phyloP scores from a whole-genome alignment of 2,329 filamentous ascomycete genomes.

The Pseudogymnoascus sp. region DNA sequence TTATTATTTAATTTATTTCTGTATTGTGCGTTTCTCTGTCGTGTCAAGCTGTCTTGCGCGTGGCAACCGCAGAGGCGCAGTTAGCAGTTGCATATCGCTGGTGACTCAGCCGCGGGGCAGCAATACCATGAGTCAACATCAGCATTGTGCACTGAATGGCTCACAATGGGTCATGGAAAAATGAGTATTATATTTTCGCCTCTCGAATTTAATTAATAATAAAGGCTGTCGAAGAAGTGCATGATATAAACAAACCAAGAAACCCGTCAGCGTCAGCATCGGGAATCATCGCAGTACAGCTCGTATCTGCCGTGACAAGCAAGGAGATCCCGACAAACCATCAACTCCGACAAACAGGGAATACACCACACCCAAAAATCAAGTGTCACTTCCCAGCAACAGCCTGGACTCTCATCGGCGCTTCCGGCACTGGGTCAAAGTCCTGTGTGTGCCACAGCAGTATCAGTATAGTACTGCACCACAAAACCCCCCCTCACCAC shows the following conservation, averaged over 20 bases:
- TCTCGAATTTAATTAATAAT: not conserved
- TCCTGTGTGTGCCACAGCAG: not conserved
- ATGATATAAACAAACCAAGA: not conserved
- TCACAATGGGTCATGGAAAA: constrained; percentile 14
- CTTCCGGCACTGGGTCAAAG: not conserved
- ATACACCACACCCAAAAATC: not conserved
- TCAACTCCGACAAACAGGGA: not conserved
- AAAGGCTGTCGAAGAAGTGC: not conserved
- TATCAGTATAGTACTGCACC: not conserved
- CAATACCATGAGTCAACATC: constrained; percentile 5
- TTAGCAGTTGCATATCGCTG: not conserved
- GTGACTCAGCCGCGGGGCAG: not conserved
- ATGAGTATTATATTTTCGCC: not conserved
- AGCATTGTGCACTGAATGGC: constrained; percentile 19
- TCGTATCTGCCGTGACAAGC: constrained; percentile 1
- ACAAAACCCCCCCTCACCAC: not conserved
- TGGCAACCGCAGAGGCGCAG: constrained; percentile 23
- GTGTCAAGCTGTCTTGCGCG: constrained; percentile 17
- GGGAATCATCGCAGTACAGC: not conserved
- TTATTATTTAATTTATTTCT: constrained; percentile 12
- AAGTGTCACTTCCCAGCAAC: constrained; percentile 1
- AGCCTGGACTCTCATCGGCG: not conserved
- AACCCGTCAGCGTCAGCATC: not conserved
- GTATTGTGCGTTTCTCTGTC: not conserved
- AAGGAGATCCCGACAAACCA: not conserved